Base-by-base conservation (phyloP, 805 yeast species). In the Wickerhamomyces tratensis region DNA sequence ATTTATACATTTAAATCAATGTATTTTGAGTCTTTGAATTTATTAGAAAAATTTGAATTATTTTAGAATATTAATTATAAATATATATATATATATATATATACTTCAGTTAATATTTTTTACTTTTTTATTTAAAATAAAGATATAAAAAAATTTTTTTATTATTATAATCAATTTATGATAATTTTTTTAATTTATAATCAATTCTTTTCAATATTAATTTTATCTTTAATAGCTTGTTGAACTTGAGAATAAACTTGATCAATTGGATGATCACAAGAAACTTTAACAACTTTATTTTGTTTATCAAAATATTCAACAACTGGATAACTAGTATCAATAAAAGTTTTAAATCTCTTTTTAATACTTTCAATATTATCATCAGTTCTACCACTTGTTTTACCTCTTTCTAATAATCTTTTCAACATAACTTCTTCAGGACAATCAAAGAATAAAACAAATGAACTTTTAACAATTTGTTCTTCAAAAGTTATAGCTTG, bases 401-500 rank as follows among this genome's bases (percentile, higher is more conserved):
- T 84, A 30, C 96, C 96, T 63, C 98, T 78, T 63, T 87, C 85
- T 46, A 91, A 67, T 48, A 91, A 72, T 61, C 98, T 79, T 49
- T 75, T 65, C 50, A 88, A 70, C 97, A 91, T 89, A 42, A 86
- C 84, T 36, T 65, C 57, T 61, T 84, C 93, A 1, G 91, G 86
- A 61, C 94, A 85, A 49, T 84, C 88, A 56, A 85, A 85, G 63
- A 81, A 85, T 36, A 85, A 67, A 2, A 85, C 78, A 63, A 82
- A 76, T 26, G 77, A 69, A 48, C 86, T 82, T 61, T 72, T 82
- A 54, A 79, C 93, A 53, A 79, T 71, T 57, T 77, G 68, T 35
- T 83, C 77, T 65, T 91, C 98, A 60, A 91, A 91, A n/a, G 91
- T 84, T 36, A 83, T 46, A 0, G 98, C 98, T 68, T 91, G 98